Conservation (phyloP, 2,329 filamentous ascomycete genomes). For the Colletotrichum liriopes region DNA sequence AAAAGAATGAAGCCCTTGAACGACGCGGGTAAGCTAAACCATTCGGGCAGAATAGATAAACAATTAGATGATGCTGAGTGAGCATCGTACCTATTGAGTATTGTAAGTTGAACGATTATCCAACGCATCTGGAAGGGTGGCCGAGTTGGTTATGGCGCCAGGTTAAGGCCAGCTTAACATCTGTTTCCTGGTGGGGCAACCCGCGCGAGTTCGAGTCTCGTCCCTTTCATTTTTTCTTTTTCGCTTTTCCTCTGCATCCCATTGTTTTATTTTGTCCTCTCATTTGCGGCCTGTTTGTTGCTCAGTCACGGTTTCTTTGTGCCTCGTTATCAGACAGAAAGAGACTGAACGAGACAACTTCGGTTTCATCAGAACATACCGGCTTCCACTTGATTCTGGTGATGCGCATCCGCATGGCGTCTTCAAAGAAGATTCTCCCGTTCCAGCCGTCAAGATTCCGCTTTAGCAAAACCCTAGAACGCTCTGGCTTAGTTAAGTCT, state of each 20-base stretch:
- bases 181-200: slow-evolving; percentile 43
- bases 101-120: accelerated
- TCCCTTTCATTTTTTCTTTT: slow-evolving; percentile 36
- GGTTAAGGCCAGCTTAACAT: slow-evolving; percentile 43
- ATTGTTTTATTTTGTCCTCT: background rate
- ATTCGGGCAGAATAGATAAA: accelerated
- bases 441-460: background rate
- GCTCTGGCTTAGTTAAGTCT: background rate
- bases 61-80: background rate
- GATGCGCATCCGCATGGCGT: background rate
- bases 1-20: background rate
- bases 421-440: background rate
- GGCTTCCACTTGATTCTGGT: too few relatives aligned
- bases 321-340: too few relatives aligned
- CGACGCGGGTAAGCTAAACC: background rate
- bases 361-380: too few relatives aligned
- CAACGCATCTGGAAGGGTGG: slow-evolving; percentile 30
- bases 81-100: background rate
- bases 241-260: background rate
- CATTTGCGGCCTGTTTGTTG: too few relatives aligned
- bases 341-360: too few relatives aligned
- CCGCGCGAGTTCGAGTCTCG: slow-evolving; percentile 43
- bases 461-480: background rate
- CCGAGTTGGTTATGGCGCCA: slow-evolving; percentile 43
- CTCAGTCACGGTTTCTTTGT: too few relatives aligned